Evolutionary conservation across 768 basidiomycete genomes (phyloP), one percentile per base, ranked within the genome.

Genomic region (Boletus rex-veris): DNA sequence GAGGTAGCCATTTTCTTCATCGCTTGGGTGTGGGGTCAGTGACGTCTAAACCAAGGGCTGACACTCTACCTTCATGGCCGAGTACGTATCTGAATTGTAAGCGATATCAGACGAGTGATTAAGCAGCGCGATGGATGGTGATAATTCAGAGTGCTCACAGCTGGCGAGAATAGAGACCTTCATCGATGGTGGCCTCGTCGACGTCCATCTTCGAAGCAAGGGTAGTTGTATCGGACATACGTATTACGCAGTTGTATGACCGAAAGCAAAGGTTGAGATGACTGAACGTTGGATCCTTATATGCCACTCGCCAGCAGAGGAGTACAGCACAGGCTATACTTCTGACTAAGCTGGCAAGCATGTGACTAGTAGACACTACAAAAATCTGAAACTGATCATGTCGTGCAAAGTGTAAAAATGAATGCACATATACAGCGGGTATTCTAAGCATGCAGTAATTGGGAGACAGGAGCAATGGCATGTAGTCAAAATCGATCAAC

Each of bases 1-100:
- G 95, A 98, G 15, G 82, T 78, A 7, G 97, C 96, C 97, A 99
- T 98, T 67, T 86, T 88, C 80, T 97, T 97, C 97, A 98, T 98
- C 42, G 96, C 96, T 98, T 61, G 11, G n/a, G 43, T 26, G 42
- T n/a, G 30, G 19, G 9, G 31, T 74, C 46, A 71, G 58, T 42
- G 21, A 63, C 15, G 4, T 21, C 47, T n/a, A 19, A 21, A 46
- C 33, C 16, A 43, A 28, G 26, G 31, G 26, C n/a, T 31, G 19
- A 10, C 5, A 28, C 12, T 49, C 42, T 50, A 92, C 95, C 95
- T 82, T 98, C 95, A 70, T 98, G 93, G 30, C 95, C 95, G 26
- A 98, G 83, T 10, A 98, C 95, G 70, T 98, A 98, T 61, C 92
- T 90, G 55, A 54, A 44, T 40, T 59, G 48, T 46, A 51, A 48